phyloP scores from a whole-genome alignment of 352 stramenopile species.

The Phytopythium oedochilum region DNA sequence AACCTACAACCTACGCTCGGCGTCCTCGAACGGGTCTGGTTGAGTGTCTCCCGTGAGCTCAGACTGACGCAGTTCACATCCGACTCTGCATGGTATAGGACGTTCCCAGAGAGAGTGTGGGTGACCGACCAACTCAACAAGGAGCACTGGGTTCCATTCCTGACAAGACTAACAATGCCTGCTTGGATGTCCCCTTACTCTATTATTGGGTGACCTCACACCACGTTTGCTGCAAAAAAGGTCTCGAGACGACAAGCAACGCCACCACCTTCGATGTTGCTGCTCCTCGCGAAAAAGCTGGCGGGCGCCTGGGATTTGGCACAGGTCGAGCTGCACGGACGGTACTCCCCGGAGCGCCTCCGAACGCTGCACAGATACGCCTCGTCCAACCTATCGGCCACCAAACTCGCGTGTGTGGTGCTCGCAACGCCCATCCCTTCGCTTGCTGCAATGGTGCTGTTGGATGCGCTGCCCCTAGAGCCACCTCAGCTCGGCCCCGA shows the following conservation, averaged over 20 bases:
- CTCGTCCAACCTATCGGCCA: neutral
- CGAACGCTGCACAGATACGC: neutral
- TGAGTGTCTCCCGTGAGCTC: neutral
- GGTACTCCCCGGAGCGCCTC: neutral
- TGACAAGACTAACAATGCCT: too few species aligned
- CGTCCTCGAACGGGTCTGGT: neutral
- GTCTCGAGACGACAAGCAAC: too few species aligned
- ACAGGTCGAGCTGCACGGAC: neutral
- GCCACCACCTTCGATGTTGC: neutral
- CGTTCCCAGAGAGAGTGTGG: too few species aligned
- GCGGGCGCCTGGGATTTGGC: neutral
- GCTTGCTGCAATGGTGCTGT: slow-evolving; percentile 10
- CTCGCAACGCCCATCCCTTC: slow-evolving; percentile 10
- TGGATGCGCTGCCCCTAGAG: slow-evolving; percentile 13
- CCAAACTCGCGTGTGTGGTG: neutral
- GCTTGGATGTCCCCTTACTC: too few species aligned
- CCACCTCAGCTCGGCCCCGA: slow-evolving; percentile 5
- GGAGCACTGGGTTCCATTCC: too few species aligned
- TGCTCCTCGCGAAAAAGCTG: neutral
- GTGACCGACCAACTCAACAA: too few species aligned
- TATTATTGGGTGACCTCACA: too few species aligned
- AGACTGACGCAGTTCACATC: too few species aligned
- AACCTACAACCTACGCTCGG: slow-evolving; percentile 39
- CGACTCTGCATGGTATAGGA: too few species aligned
- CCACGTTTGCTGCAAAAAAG: too few species aligned